A percentile compares a stretch with the other conserved stretches of the same genome.
Conservation (phyloP, 176 grass and related monocot genomes). For the Sorghum bicolor region DNA sequence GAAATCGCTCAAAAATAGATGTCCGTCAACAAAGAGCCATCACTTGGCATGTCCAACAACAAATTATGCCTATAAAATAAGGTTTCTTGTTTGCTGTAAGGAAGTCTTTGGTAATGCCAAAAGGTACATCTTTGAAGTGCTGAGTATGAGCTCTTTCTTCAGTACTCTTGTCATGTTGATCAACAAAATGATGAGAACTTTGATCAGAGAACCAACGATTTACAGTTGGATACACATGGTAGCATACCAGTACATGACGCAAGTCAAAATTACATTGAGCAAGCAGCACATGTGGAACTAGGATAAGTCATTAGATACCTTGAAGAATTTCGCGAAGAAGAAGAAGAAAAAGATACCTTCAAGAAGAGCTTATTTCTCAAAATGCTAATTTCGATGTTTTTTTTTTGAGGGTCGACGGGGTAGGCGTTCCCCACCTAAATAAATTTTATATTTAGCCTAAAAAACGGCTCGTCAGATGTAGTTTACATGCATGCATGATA, state of each 20-base stretch:
- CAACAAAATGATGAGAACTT: background rate
- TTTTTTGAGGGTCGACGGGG: too few relatives aligned
- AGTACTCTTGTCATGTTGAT: constrained; percentile 6
- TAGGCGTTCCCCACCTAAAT: too few relatives aligned
- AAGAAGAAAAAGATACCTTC: constrained; percentile 17
- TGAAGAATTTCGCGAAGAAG: too few relatives aligned
- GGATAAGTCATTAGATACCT: constrained; percentile 4
- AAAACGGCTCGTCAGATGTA: too few relatives aligned
- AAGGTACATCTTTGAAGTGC: constrained; percentile 12
- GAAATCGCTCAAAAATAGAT: too few relatives aligned
- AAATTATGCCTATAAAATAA: constrained; percentile 29
- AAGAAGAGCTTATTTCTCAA: background rate
- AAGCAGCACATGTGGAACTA: background rate
- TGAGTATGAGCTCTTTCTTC: constrained; percentile 21
- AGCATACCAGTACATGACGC: background rate
- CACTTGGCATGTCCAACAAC: too few relatives aligned
- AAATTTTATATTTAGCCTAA: too few relatives aligned
- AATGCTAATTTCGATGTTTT: constrained; percentile 10
- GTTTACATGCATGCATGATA: too few relatives aligned
- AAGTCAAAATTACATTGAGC: background rate
- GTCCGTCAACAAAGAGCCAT: too few relatives aligned
- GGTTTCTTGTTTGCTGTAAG: background rate
- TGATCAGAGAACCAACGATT: background rate
- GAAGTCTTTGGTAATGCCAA: background rate
- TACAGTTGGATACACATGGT: background rate